Evolutionary conservation across 371 early-diverging fungal genomes (phyloP).

Genomic region (Rhizopus arrhizus): DNA sequence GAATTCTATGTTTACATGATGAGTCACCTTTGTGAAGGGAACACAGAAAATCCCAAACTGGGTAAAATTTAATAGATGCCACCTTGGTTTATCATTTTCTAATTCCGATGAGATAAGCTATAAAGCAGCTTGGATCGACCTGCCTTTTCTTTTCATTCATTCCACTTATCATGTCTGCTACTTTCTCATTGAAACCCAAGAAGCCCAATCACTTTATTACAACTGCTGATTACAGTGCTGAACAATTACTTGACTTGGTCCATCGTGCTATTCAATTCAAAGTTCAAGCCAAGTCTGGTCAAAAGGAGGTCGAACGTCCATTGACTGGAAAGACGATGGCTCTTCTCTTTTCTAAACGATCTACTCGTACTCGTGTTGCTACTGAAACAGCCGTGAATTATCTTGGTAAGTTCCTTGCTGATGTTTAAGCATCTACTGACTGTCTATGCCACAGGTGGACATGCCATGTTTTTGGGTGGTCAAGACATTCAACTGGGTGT

Average conservation of each 20-base stretch:
- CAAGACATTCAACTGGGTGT: conserved; percentile 94
- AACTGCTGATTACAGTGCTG: conserved; percentile 52
- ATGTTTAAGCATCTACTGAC: not conserved
- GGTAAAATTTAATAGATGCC: not conserved
- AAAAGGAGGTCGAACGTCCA: conserved; percentile 53
- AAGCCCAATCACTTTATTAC: conserved; percentile 54
- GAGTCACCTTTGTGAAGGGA: not conserved
- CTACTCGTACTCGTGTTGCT: conserved; percentile 94
- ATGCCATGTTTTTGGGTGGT: conserved; percentile 89
- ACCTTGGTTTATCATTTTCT: not conserved
- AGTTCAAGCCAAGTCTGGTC: conserved; percentile 43
- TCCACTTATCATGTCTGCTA: not conserved
- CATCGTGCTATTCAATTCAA: conserved; percentile 48
- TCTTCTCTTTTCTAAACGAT: conserved; percentile 90
- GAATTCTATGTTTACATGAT: not conserved
- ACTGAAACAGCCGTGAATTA: conserved; percentile 90
- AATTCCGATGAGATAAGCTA: not conserved
- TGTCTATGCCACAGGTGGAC: conserved; percentile 70
- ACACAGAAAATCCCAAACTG: not conserved
- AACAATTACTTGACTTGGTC: conserved; percentile 49
- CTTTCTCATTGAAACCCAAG: conserved; percentile 12
- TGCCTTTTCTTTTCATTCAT: not conserved
- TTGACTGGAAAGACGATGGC: conserved; percentile 79
- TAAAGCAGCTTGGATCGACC: not conserved
- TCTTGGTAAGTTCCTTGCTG: conserved; percentile 56